Conservation (phyloP, 176 grass and related monocot species). For the Aegilops speltoides region DNA sequence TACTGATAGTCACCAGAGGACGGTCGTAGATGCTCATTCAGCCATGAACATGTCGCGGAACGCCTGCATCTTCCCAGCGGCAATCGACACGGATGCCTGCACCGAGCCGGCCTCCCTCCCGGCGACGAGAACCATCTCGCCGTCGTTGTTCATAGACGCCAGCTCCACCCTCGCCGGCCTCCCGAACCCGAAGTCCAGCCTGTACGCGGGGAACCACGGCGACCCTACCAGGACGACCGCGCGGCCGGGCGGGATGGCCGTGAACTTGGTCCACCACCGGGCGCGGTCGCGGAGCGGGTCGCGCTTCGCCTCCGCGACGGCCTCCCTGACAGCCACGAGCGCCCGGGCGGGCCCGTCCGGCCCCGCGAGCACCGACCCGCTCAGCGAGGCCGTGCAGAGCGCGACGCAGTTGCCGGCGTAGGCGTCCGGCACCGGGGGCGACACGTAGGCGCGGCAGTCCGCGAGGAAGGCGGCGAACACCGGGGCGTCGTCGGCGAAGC, state of each 20-base stretch:
- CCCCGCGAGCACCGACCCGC: background rate
- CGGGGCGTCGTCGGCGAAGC: background rate
- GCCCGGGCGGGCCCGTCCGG: background rate
- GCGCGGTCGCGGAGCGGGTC: background rate
- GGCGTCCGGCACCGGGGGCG: background rate
- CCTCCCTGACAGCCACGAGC: background rate
- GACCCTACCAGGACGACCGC: background rate
- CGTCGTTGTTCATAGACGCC: slow-evolving; percentile 24
- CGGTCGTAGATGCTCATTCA: background rate
- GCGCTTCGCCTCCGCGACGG: background rate
- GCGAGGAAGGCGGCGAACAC: slow-evolving; percentile 9
- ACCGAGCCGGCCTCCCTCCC: slow-evolving; percentile 9
- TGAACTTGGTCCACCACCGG: background rate
- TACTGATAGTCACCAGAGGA: too few species aligned
- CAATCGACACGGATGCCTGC: slow-evolving; percentile 9
- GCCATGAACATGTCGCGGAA: background rate
- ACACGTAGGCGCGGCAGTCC: background rate
- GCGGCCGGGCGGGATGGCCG: background rate
- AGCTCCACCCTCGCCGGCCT: slow-evolving; percentile 10
- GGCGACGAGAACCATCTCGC: slow-evolving; percentile 15
- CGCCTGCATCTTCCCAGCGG: background rate
- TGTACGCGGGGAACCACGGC: slow-evolving; percentile 20
- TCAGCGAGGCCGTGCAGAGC: background rate
- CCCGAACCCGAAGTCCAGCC: background rate
- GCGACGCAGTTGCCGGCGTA: slow-evolving; percentile 20